Percentiles rank a stretch among this genome's conserved stretches.
These are phyloP conservation scores for Pholiota microspora DNA, from an alignment of 768 basidiomycete species.

Conservation along the genomic window DNA sequence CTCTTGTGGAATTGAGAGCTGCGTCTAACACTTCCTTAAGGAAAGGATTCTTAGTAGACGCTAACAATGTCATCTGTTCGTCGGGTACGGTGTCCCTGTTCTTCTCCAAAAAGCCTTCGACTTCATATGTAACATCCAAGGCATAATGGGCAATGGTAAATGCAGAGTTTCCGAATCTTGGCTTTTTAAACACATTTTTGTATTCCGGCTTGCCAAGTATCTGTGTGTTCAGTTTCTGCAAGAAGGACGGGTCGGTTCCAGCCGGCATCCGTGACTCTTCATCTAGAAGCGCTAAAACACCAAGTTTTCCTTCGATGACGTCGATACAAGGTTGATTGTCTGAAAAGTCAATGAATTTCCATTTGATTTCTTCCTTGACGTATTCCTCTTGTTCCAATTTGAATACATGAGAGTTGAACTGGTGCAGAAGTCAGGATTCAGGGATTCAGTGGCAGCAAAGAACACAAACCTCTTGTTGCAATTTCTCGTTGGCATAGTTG, in stretches of 20 bases:
- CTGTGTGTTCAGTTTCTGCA: conserved; percentile 88
- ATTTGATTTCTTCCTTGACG: conserved; percentile 96
- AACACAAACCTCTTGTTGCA: conserved; percentile 86
- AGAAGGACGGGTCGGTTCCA: conserved; percentile 89
- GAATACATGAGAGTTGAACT: conserved; percentile 99
- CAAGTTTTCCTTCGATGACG: conserved; percentile 95
- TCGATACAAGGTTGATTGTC: conserved; percentile 99
- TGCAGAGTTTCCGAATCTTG: conserved; percentile 95
- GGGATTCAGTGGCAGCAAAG: neutral
- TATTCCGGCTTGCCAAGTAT: conserved; percentile 77
- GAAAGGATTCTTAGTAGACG: conserved; percentile 86
- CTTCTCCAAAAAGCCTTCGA: conserved; percentile 98
- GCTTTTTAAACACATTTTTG: conserved; percentile 94
- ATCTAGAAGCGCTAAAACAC: conserved; percentile 90
- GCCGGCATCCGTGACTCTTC: conserved; percentile 97
- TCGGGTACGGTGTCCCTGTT: conserved; percentile 99
- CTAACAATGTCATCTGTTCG: conserved; percentile 90
- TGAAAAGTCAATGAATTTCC: conserved; percentile 99
- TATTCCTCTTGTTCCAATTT: conserved; percentile 99
- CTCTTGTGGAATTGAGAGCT: conserved; percentile 73
- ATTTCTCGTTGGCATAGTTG: conserved; percentile 98
- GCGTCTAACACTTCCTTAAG: conserved; percentile 93
- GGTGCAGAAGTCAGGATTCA: conserved; percentile 7
- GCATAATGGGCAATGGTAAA: conserved; percentile 99
- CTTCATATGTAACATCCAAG: conserved; percentile 96